A percentile compares a stretch with the other conserved stretches of the same genome.
Evolutionary conservation across 306 rosid species (phyloP).

Genomic region (Senna tora): DNA sequence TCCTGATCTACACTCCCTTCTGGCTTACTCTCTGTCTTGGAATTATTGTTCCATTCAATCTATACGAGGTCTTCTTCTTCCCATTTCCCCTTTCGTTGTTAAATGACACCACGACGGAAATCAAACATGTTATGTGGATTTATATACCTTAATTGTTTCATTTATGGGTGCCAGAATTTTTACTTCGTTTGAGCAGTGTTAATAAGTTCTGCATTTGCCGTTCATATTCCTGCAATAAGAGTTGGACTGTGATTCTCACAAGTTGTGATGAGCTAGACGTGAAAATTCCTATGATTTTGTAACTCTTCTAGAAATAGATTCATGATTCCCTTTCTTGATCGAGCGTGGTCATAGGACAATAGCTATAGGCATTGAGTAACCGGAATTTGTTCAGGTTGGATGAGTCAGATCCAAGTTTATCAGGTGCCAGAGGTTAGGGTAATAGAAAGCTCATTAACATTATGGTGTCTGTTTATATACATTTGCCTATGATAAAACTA

Average conservation of each 20-base stretch:
- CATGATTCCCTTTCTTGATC: too few relatives aligned
- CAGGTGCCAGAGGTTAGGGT: neutral
- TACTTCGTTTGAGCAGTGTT: neutral
- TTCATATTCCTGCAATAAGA: neutral
- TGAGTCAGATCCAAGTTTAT: too few relatives aligned
- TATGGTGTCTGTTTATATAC: neutral
- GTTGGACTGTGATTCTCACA: neutral
- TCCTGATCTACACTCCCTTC: slow-evolving; percentile 85
- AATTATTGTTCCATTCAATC: slow-evolving; percentile 78
- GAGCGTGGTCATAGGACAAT: too few relatives aligned
- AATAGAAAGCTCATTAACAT: neutral
- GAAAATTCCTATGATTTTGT: too few relatives aligned
- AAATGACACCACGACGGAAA: neutral
- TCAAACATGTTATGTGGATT: neutral
- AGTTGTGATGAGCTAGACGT: slow-evolving; percentile 6
- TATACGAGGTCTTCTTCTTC: slow-evolving; percentile 73
- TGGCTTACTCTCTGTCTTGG: slow-evolving; percentile 98
- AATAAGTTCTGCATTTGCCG: neutral
- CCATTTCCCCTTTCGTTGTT: neutral
- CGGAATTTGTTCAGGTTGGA: too few relatives aligned
- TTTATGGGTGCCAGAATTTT: neutral
- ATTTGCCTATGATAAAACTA: neutral
- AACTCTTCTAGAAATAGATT: too few relatives aligned
- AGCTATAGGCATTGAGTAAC: too few relatives aligned
- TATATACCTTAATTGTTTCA: neutral